Conservation (phyloP, 202 grass and related monocot species). For the Panicum virgatum region DNA sequence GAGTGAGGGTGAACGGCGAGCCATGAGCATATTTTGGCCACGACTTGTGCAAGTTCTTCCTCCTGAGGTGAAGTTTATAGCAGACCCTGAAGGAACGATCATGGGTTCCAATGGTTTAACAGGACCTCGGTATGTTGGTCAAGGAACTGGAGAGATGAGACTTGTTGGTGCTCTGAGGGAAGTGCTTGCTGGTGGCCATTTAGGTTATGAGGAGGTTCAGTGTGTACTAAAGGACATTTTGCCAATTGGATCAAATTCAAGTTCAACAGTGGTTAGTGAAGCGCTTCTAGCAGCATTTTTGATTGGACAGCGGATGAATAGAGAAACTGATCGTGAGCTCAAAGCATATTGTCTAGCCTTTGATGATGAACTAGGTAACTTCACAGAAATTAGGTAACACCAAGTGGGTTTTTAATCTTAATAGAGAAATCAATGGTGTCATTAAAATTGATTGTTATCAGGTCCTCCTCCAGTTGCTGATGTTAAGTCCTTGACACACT, state of each 20-base stretch:
- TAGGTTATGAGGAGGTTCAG: conserved; percentile 92
- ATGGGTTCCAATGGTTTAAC: conserved; percentile 67
- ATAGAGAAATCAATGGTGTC: conserved; percentile 8
- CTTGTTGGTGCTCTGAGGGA: conserved; percentile 93
- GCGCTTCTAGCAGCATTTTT: conserved; percentile 90
- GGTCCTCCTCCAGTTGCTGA: conserved; percentile 77
- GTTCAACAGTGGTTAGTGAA: conserved; percentile 55
- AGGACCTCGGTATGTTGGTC: conserved; percentile 74
- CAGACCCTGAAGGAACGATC: conserved; percentile 92
- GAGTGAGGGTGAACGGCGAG: conserved; percentile 73
- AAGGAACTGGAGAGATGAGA: conserved; percentile 78
- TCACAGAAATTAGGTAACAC: conserved; percentile 63
- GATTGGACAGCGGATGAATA: conserved; percentile 97
- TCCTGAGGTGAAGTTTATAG: conserved; percentile 89
- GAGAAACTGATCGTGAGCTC: conserved; percentile 92
- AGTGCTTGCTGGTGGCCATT: conserved; percentile 90
- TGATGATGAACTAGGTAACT: conserved; percentile 90
- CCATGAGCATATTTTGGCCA: conserved; percentile 83
- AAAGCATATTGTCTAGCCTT: conserved; percentile 97
- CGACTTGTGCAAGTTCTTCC: conserved; percentile 72
- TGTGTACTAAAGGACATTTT: conserved; percentile 84
- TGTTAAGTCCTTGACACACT: conserved; percentile 88
- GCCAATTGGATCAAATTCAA: conserved; percentile 40
- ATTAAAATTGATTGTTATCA: conserved; percentile 43
- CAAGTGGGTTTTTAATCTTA: background rate